A percentile compares a stretch with the other conserved stretches of the same genome.
These are phyloP conservation scores for Porpolomopsis calyptriformis DNA, from an alignment of 768 basidiomycete genomes.

Conservation along the genomic window DNA sequence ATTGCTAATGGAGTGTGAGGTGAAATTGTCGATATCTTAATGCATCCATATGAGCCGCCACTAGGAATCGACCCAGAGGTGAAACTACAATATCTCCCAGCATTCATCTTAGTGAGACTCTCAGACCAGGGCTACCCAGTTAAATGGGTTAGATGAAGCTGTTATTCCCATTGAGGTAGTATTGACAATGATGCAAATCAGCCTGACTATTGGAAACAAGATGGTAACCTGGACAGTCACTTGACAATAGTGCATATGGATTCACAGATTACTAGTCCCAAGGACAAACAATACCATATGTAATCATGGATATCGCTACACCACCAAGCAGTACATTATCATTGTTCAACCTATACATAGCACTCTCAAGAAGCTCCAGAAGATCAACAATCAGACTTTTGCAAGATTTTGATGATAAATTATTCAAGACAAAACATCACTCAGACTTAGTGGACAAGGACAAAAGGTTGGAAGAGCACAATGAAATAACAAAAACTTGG, in stretches of 20 bases:
- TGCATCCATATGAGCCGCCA: conserved; percentile 18
- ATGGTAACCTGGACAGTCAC: background rate
- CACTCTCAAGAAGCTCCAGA: conserved; percentile 23
- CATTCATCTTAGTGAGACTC: conserved; percentile 23
- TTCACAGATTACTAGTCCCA: conserved; percentile 33
- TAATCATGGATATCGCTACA: conserved; percentile 25
- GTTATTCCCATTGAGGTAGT: conserved; percentile 18
- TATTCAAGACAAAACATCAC: background rate
- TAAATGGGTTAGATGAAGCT: conserved; percentile 19
- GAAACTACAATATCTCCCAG: conserved; percentile 21
- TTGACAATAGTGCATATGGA: conserved; percentile 24
- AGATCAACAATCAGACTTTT: conserved; percentile 20
- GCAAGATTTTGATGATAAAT: conserved; percentile 17
- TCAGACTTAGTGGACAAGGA: background rate
- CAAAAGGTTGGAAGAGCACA: background rate
- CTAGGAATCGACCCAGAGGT: background rate
- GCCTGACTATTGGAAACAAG: background rate
- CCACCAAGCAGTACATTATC: conserved; percentile 18
- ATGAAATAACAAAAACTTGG: background rate
- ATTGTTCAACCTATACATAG: conserved; percentile 24
- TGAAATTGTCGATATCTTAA: conserved; percentile 19
- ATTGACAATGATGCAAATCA: conserved; percentile 5
- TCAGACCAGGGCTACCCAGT: conserved; percentile 7
- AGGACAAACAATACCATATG: conserved; percentile 26
- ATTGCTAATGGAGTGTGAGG: conserved; percentile 32